Evolutionary conservation across 352 stramenopile genomes (phyloP).

Genomic region (Pythium folliculosum): DNA sequence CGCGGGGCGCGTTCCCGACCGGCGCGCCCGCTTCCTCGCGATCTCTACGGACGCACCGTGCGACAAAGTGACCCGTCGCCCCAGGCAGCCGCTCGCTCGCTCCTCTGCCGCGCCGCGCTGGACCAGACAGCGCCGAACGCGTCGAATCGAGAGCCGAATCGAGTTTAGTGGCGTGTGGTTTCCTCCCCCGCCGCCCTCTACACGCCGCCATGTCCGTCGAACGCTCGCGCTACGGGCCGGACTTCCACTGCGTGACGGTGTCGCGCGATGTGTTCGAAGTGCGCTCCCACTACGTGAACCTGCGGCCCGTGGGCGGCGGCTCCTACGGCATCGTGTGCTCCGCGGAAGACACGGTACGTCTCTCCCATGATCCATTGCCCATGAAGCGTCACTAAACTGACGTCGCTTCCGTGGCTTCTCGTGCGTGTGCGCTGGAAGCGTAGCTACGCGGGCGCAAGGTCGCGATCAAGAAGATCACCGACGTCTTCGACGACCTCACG

Average conservation of each 20-base stretch:
- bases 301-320: constrained; percentile 77
- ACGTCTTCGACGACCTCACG: constrained; percentile 91
- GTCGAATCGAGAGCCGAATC: too few relatives aligned
- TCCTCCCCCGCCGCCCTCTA: background rate
- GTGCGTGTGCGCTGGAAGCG: background rate
- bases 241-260: constrained; percentile 83
- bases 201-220: constrained; percentile 54
- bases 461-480: constrained; percentile 93
- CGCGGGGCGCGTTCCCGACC: too few relatives aligned
- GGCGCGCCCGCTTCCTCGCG: background rate
- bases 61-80: too few relatives aligned
- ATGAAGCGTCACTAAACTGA: too few relatives aligned
- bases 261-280: constrained; percentile 85
- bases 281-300: constrained; percentile 77
- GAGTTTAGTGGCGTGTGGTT: background rate
- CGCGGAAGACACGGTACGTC: constrained; percentile 84
- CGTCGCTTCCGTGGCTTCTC: too few relatives aligned
- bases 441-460: constrained; percentile 84
- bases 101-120: too few relatives aligned
- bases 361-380: background rate
- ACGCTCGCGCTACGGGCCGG: constrained; percentile 71
- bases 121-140: too few relatives aligned
- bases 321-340: constrained; percentile 94
- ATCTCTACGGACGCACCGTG: background rate
- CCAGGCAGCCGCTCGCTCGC: too few relatives aligned